phyloP scores from a whole-genome alignment of 2,329 filamentous ascomycete genomes.

The Colletotrichum abscissum region DNA sequence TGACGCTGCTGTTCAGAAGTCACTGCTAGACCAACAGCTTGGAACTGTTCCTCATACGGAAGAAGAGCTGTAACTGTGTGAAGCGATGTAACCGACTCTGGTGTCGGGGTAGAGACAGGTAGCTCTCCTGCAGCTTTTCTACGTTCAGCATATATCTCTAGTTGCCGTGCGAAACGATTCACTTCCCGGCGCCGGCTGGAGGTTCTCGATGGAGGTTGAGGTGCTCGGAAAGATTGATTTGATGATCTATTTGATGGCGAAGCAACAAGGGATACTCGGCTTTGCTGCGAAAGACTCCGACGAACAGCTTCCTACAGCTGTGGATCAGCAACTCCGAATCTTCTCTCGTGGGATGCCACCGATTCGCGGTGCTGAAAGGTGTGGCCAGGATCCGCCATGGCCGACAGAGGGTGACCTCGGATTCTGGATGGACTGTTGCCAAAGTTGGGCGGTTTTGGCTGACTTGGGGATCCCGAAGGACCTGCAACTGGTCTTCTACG shows the following conservation, averaged over 20 bases:
- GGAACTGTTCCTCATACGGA: conserved; percentile 65
- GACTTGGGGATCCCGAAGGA: conserved; percentile 16
- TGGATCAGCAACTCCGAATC: conserved; percentile 34
- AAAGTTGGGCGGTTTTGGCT: not conserved
- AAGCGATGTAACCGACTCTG: conserved; percentile 55
- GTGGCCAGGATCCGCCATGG: not conserved
- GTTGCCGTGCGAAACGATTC: conserved; percentile 41
- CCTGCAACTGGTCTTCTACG: conserved; percentile 2
- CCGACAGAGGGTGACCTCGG: not conserved
- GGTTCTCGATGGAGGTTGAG: conserved; percentile 47
- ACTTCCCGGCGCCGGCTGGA: conserved; percentile 56
- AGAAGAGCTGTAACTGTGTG: conserved; percentile 64
- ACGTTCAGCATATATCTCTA: conserved; percentile 41
- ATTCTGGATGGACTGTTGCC: not conserved
- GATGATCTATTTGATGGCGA: conserved; percentile 22
- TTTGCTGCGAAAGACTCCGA: conserved; percentile 36
- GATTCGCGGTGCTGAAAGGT: not conserved
- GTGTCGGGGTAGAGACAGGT: conserved; percentile 53
- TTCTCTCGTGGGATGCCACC: conserved; percentile 11
- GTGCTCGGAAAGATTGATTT: not conserved
- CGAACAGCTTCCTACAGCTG: conserved; percentile 35
- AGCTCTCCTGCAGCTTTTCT: conserved; percentile 50
- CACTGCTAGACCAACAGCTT: conserved; percentile 64
- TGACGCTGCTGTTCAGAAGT: conserved; percentile 61
- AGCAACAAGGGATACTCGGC: conserved; percentile 30